Evolutionary conservation across 1,284 basidiomycete species (phyloP).

Genomic region (Fistulinella cinereoalba): DNA sequence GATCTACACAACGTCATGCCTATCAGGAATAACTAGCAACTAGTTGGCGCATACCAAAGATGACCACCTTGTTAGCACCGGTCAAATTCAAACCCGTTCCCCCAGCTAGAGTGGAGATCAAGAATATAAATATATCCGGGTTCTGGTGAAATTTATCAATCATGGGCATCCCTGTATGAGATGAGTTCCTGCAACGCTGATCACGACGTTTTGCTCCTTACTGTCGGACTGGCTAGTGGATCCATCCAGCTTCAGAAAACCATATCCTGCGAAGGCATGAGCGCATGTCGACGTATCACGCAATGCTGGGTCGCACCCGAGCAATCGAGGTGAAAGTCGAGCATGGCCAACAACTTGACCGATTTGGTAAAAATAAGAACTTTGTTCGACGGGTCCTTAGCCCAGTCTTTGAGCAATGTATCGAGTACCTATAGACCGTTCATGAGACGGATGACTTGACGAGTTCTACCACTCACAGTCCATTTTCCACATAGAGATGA

Average conservation of each 20-base stretch:
- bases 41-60: conserved; percentile 59
- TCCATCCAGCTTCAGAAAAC: conserved; percentile 73
- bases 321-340: conserved; percentile 65
- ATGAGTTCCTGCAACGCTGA: conserved; percentile 9
- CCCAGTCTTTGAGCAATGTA: conserved; percentile 63
- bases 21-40: neutral
- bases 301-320: conserved; percentile 38
- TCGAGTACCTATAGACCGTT: conserved; percentile 53
- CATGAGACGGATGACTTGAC: neutral
- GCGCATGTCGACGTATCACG: neutral
- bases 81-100: conserved; percentile 76
- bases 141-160: conserved; percentile 83
- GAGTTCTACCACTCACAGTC: conserved; percentile 47
- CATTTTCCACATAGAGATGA: conserved; percentile 81
- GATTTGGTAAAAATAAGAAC: conserved; percentile 86
- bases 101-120: conserved; percentile 77
- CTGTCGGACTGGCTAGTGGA: conserved; percentile 61
- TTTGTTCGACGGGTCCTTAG: conserved; percentile 63
- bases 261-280: conserved; percentile 44
- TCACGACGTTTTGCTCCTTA: conserved; percentile 33
- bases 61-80: conserved; percentile 80
- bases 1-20: conserved; percentile 49
- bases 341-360: conserved; percentile 76
- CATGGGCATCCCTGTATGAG: conserved; percentile 65
- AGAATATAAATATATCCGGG: conserved; percentile 68